Percentiles rank a stretch among this genome's conserved stretches.
Conservation (phyloP, 2,329 filamentous ascomycete species). For the Fusarium proliferatum region DNA sequence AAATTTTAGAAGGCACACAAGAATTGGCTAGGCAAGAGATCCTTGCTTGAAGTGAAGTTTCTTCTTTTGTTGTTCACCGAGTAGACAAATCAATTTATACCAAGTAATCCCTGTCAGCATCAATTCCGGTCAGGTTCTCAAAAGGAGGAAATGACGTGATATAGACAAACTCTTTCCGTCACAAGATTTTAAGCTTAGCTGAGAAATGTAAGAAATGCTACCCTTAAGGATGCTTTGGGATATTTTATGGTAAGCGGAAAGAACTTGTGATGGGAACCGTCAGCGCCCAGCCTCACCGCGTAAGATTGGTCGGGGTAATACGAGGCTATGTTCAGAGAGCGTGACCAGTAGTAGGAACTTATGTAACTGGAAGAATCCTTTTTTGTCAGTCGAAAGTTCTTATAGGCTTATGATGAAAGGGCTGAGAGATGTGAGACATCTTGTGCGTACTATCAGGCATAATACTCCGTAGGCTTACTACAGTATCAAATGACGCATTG, state of each 20-base stretch:
- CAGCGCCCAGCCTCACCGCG: not conserved
- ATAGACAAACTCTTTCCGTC: not conserved
- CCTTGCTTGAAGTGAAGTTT: accelerated
- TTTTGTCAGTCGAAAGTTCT: accelerated
- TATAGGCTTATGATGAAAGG: too few relatives aligned
- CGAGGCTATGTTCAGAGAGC: not conserved
- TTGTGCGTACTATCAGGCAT: not conserved
- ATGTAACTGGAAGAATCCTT: not conserved
- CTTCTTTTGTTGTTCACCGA: accelerated
- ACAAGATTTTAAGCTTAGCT: constrained; percentile 6
- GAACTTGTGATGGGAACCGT: not conserved
- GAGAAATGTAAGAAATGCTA: constrained; percentile 2
- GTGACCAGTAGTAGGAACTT: not conserved
- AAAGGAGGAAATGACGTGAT: not conserved
- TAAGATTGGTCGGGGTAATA: not conserved
- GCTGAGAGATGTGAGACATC: not conserved
- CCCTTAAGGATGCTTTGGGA: accelerated
- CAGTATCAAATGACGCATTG: not conserved
- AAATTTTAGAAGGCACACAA: accelerated
- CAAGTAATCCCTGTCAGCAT: accelerated
- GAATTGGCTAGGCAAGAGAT: accelerated
- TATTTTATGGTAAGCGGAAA: not conserved
- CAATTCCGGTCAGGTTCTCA: accelerated
- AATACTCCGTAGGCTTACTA: not conserved
- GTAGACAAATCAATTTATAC: not conserved